Evolutionary conservation across 768 basidiomycete species (phyloP).

Genomic region (Auricularia cornea): DNA sequence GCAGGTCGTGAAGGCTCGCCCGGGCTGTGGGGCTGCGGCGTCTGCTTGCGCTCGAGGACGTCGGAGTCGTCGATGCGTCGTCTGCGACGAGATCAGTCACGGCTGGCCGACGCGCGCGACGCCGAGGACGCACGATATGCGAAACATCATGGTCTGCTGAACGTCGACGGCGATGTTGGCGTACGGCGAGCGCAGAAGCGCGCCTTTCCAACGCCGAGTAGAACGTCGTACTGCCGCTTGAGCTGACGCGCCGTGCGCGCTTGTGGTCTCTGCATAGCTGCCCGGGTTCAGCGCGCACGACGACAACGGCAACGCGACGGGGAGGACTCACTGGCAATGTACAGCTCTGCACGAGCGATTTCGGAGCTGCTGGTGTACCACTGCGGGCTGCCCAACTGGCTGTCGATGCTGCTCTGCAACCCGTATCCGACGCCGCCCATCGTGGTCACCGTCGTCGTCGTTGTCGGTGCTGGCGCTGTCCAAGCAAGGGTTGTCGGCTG

Average conservation of each 20-base stretch:
- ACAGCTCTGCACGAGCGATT: constrained; percentile 8
- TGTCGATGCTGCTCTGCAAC: too few relatives aligned
- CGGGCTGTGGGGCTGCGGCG: constrained; percentile 36
- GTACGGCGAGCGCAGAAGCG: constrained; percentile 62
- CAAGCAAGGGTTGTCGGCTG: too few relatives aligned
- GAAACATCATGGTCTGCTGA: constrained; percentile 71
- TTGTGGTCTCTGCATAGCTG: constrained; percentile 73
- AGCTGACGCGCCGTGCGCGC: too few relatives aligned
- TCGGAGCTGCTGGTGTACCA: background rate
- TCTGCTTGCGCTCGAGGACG: background rate
- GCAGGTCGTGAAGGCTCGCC: constrained; percentile 23
- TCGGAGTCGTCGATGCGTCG: background rate
- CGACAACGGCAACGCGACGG: background rate
- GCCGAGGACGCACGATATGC: constrained; percentile 54
- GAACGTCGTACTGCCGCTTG: constrained; percentile 72
- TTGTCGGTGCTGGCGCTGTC: too few relatives aligned
- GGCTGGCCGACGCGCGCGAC: background rate
- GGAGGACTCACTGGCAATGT: constrained; percentile 8
- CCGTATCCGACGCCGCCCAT: too few relatives aligned
- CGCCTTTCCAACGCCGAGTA: constrained; percentile 52
- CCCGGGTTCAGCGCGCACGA: constrained; percentile 28
- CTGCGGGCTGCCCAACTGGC: too few relatives aligned
- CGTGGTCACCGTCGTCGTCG: too few relatives aligned
- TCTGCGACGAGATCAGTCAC: background rate
- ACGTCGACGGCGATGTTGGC: constrained; percentile 76